Base-by-base conservation (phyloP, 306 rosid genomes). In the Vicia faba region DNA sequence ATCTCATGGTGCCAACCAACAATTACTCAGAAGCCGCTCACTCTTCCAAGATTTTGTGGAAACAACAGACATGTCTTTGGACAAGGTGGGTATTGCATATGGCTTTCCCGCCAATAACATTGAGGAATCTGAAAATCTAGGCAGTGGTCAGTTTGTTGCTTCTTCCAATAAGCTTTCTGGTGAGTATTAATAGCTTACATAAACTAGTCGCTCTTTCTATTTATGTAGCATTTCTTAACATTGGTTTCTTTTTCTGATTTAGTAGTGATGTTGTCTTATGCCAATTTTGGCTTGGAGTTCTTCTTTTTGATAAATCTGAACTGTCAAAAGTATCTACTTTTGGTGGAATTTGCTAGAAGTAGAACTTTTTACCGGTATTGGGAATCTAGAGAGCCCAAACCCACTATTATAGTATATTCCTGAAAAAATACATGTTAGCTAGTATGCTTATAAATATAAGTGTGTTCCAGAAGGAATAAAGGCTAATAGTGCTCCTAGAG, bases 101-200 rank as follows among this genome's bases (percentile, higher is more conserved):
- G 91, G 85, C 40, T 86, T 83, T 74, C 69, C 75, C 14, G 65
- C 88, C 15, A 63, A 60, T 70, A 62, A 61, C 68, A 67, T 71
- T 29, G 89, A 83, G 61, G 96, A 84, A 68, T 55, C 86, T 73
- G 88, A 78, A 54, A 81, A 59, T 78, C 64, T 69, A 19, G 62
- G 81, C 51, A 75, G 63, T 69, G 76, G 71, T 33, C 82, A 74
- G 36, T 69, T 69, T 23, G 28, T 70, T 61, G 28, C 77, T 75
- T 67, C 85, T 74, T 76, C 86, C 28, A 84, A 84, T 73, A 86
- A 83, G 77, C 75, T 66, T 75, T 70, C 87, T 62, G 88, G 98
- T 92, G 70, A 79, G 98, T 73, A 49, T 64, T 44, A 40, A 12
- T 53, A 51, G 50, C 63, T 74, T 53, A 44, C 19, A 20, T 48